Base-by-base conservation (phyloP, 176 grass and related monocot genomes). In the Phoenix roebelenii region DNA sequence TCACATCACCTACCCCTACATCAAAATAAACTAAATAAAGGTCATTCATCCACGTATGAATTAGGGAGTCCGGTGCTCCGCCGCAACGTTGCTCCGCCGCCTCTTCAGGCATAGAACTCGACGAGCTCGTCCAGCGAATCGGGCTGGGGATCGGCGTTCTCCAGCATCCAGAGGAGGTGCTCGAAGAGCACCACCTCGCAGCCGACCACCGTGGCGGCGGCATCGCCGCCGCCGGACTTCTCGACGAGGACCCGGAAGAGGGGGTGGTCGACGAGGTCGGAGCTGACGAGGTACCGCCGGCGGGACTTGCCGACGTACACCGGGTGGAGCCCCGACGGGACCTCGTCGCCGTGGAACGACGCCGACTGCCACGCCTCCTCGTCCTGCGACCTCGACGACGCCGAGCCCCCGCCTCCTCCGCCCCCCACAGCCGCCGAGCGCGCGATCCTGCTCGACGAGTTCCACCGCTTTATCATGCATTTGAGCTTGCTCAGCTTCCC, bases 141-240 rank as follows among this genome's bases (percentile, higher is more conserved):
- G 30, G 90, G 90, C 68, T 80, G 79, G 23, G 82, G 85, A 61
- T 89, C 90, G 52, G 82, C 90, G 77, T 89, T 95, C 76, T 89
- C 85, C 55, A 95, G 82, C 90, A 95, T 95, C 90, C 85, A 95
- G 53, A 89, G 79, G 54, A 95, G 85, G 85, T 95, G 90, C 65
- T 95, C 90, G 74, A 95, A 95, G 64, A 95, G 79, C 55, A 95
- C 90, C 63, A 95, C 85, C 85, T 95, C 90, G 74, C 90, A 95
- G 39, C 90, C 90, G 4, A 95, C 74, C 60, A 71, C 56, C 44
- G 44, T 51, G 12, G 44, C 15, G 1, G 20, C 68, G 44, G 49
- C 49, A 1, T 77, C 63, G 15, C 68, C 77, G 16, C 75, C 69
- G 12, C 77, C 18, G 24, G 54, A 16, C 67, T 54, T 7, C 71